Evolutionary conservation across 495 filamentous ascomycete species (phyloP).

Genomic region (Podospora sp.): DNA sequence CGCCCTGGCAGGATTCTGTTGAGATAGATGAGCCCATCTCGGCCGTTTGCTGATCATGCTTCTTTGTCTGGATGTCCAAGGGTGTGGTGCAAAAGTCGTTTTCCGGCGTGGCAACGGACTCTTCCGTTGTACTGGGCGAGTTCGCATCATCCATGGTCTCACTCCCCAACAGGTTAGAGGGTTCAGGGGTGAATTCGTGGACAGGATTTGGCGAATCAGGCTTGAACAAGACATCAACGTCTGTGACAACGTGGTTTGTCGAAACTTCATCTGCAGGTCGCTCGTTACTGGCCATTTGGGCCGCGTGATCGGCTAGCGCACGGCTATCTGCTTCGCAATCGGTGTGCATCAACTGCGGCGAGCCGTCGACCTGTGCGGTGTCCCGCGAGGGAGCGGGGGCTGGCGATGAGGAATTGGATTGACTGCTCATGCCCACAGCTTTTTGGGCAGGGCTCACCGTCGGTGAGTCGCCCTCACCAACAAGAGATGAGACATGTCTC

Average conservation of each 20-base stretch:
- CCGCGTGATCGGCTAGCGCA: not conserved
- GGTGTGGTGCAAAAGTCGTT: constrained; percentile 15
- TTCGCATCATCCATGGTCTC: not conserved
- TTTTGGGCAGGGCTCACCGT: not conserved
- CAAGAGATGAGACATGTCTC: not conserved
- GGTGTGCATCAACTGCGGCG: not conserved
- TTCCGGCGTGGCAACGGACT: constrained; percentile 15
- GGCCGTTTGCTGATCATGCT: not conserved
- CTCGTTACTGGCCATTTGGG: not conserved
- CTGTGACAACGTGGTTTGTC: constrained; percentile 23
- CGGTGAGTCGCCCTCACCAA: not conserved
- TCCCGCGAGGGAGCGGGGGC: not conserved
- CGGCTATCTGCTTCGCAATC: constrained; percentile 7
- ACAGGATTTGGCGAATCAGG: constrained; percentile 25
- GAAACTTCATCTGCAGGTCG: not conserved
- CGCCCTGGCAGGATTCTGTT: not conserved
- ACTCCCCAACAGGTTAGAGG: not conserved
- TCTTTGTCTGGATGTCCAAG: constrained; percentile 6
- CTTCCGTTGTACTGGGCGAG: not conserved
- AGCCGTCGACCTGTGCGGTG: not conserved
- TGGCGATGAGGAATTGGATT: not conserved
- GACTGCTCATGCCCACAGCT: not conserved
- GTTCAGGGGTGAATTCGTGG: not conserved
- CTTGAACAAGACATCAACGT: constrained; percentile 20
- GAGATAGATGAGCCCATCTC: not conserved